These are phyloP conservation scores for Begonia loranthoides DNA, from an alignment of 306 rosid genomes.

Conservation along the genomic window DNA sequence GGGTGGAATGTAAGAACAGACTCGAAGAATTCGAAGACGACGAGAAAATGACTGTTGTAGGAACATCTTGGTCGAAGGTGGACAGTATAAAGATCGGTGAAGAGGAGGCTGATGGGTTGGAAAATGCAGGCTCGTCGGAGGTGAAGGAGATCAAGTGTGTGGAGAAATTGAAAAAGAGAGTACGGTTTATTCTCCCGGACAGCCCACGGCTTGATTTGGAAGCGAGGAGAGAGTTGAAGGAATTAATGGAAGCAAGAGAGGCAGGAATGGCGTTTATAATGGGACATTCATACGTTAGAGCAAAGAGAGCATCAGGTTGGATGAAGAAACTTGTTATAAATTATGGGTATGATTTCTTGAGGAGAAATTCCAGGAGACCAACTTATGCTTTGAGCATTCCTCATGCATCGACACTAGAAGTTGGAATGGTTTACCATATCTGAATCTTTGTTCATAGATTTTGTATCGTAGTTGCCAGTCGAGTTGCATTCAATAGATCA, in stretches of 20 bases:
- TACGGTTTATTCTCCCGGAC: slow-evolving; percentile 64
- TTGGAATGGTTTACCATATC: slow-evolving; percentile 84
- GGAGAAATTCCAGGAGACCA: slow-evolving; percentile 86
- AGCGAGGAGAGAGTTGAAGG: slow-evolving; percentile 50
- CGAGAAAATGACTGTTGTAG: slow-evolving; percentile 80
- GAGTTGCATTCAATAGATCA: too few species aligned
- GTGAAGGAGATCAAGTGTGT: slow-evolving; percentile 44
- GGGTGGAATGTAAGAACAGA: slow-evolving; percentile 24
- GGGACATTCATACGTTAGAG: slow-evolving; percentile 89
- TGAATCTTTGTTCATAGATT: slow-evolving; percentile 13
- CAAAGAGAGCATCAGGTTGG: slow-evolving; percentile 87
- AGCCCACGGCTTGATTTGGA: slow-evolving; percentile 45
- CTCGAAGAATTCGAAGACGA: slow-evolving; percentile 28
- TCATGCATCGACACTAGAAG: slow-evolving; percentile 86
- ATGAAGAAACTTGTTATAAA: slow-evolving; percentile 65
- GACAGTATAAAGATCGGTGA: slow-evolving; percentile 57
- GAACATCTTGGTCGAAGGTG: slow-evolving; percentile 51
- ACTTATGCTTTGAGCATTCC: slow-evolving; percentile 75
- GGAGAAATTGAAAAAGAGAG: slow-evolving; percentile 57
- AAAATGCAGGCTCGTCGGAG: slow-evolving; percentile 39
- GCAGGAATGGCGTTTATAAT: slow-evolving; percentile 92
- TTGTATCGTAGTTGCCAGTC: neutral
- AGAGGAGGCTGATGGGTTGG: slow-evolving; percentile 19
- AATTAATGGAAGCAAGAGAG: slow-evolving; percentile 89
- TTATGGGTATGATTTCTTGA: slow-evolving; percentile 85